Percentiles rank a stretch among this genome's conserved stretches.
Evolutionary conservation across 2,329 filamentous ascomycete species (phyloP).

Genomic region (Endoconidiophora laricicola): DNA sequence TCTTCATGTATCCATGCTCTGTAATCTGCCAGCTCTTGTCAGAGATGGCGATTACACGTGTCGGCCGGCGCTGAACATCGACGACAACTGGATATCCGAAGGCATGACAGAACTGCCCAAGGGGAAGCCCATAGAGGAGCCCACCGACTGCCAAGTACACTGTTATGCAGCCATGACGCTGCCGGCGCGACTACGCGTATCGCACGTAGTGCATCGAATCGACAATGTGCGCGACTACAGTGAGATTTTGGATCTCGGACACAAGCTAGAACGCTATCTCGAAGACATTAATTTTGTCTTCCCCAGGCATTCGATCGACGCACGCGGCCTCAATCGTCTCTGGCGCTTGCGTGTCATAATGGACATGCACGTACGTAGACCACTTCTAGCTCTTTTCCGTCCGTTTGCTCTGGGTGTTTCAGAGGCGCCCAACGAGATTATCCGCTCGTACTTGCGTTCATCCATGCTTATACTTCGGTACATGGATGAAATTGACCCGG

Average conservation of each 20-base stretch:
- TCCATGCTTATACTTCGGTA: slow-evolving; percentile 40
- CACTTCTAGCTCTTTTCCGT: slow-evolving; percentile 35
- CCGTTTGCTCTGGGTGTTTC: slow-evolving; percentile 36
- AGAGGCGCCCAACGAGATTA: slow-evolving; percentile 34
- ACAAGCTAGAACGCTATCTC: slow-evolving; percentile 35
- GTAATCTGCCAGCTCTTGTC: slow-evolving; percentile 33
- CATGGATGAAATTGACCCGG: slow-evolving; percentile 35
- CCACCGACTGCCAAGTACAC: slow-evolving; percentile 37
- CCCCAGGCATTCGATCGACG: slow-evolving; percentile 28
- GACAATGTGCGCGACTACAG: slow-evolving; percentile 36
- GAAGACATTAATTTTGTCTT: slow-evolving; percentile 38
- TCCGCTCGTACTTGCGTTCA: slow-evolving; percentile 34
- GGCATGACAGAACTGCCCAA: slow-evolving; percentile 32
- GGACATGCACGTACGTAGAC: slow-evolving; percentile 37
- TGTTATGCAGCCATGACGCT: slow-evolving; percentile 36
- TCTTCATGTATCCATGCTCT: slow-evolving; percentile 35
- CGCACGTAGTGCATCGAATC: slow-evolving; percentile 33
- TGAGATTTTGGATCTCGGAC: slow-evolving; percentile 35
- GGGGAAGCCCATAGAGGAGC: slow-evolving; percentile 32
- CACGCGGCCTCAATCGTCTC: slow-evolving; percentile 29
- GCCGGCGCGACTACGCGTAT: slow-evolving; percentile 31
- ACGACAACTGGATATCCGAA: slow-evolving; percentile 32
- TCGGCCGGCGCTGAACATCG: slow-evolving; percentile 34
- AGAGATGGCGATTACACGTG: slow-evolving; percentile 38
- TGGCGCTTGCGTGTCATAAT: slow-evolving; percentile 35